Base-by-base conservation (phyloP, 2,329 filamentous ascomycete genomes). In the Bertia moriformis region DNA sequence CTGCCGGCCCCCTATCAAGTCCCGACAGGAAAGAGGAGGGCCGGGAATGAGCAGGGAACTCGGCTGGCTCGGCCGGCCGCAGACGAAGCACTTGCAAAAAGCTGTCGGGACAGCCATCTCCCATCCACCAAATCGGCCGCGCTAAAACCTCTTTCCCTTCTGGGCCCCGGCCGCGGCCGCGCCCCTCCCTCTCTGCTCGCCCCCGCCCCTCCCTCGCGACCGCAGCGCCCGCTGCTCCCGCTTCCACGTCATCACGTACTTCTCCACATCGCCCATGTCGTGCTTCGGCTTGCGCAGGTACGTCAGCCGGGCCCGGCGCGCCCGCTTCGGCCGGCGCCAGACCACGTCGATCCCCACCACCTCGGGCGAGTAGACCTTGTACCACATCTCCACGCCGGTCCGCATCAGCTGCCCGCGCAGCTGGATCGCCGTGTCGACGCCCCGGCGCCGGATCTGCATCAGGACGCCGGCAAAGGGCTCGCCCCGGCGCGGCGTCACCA, bases 321-420 rank as follows among this genome's bases (percentile, higher is more conserved):
- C 85, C 58, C 86, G 75, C 79, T 87, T 91, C 53, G 74, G 71
- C 46, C 76, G 72, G 50, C 89, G 70, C 73, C 93, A 85, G 59
- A 96, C 83, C 50, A 98, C 81, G 63, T 98, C 89, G 52, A 98
- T 86, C 46, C 84, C 85, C 55, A 83, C 77, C 20, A 96, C 81
- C 54, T 84, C 82, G 43, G 89, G 89, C 54, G 77, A 84, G 67
- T 91, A 96, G 42, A 96, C 69, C 69, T 98, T 98, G 62, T 83
- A 87, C 79, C 86, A 94, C 85, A 94, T 91, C 71, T 98, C 91
- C 43, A 94, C 85, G 43, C 85, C 84, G 4, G 93, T 75, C 49
- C 83, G 75, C 48, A 85, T 88, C 49, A 98, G 65, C 55, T 93
- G 78, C 50, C 89, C 89, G 41, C 91, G 74, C 43, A 98, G 68